Evolutionary conservation across 257 asterid genomes (phyloP).

Genomic region (Solanum bulbocastanum): DNA sequence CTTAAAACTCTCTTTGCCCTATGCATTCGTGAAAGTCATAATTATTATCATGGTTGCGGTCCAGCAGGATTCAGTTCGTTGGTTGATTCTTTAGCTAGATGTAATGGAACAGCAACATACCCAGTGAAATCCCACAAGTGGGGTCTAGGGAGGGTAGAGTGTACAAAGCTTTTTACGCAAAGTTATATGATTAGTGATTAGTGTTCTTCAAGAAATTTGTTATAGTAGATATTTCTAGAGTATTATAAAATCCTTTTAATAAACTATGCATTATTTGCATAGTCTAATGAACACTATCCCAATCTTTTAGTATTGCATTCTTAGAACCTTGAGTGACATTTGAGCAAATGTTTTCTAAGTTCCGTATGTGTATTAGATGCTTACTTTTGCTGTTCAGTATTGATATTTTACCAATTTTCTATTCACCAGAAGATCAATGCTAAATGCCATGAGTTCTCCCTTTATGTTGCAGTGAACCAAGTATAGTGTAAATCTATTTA

Average conservation of each 20-base stretch:
- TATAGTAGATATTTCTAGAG: not conserved
- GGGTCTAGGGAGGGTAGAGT: not conserved
- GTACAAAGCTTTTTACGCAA: not conserved
- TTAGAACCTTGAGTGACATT: not conserved
- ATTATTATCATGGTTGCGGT: not conserved
- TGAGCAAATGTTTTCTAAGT: not conserved
- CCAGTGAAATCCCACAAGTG: not conserved
- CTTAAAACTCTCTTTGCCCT: not conserved
- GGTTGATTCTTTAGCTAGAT: not conserved
- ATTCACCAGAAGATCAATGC: not conserved
- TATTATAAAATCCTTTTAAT: not conserved
- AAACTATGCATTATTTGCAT: not conserved
- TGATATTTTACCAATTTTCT: not conserved
- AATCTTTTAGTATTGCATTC: not conserved
- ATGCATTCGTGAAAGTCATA: not conserved
- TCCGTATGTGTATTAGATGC: not conserved
- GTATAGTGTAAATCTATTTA: not conserved
- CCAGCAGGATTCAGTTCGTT: not conserved
- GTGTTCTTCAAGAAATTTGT: not conserved
- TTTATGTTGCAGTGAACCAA: not conserved
- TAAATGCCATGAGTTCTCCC: not conserved
- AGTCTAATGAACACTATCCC: not conserved
- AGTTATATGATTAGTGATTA: not conserved
- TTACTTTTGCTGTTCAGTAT: not conserved
- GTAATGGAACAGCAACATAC: not conserved